Conservation (phyloP, 805 yeast genomes). For the Candida easanensis region DNA sequence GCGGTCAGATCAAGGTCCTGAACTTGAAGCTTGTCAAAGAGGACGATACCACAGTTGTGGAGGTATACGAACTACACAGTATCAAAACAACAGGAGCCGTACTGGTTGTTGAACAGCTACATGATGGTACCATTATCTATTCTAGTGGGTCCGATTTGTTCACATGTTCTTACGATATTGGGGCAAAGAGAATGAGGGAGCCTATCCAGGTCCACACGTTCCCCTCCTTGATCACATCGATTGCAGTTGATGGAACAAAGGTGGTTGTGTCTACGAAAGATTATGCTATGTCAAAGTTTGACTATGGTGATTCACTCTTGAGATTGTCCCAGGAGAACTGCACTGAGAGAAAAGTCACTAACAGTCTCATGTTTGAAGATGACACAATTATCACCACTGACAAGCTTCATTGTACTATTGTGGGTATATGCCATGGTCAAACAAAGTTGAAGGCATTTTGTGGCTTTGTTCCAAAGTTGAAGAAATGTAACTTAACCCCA, state of each 20-base stretch:
- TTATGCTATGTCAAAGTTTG: constrained; percentile 26
- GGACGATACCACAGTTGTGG: constrained; percentile 7
- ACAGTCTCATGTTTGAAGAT: constrained; percentile 12
- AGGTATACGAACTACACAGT: constrained; percentile 17
- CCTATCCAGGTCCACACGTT: constrained; percentile 11
- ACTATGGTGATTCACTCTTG: constrained; percentile 17
- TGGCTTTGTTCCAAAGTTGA: constrained; percentile 34
- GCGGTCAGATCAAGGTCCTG: constrained; percentile 24
- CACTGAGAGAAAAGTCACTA: constrained; percentile 21
- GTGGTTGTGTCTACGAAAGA: constrained; percentile 30
- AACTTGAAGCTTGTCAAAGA: constrained; percentile 13
- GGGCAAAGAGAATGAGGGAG: constrained; percentile 15
- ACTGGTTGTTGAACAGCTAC: constrained; percentile 18
- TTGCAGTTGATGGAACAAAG: constrained; percentile 21
- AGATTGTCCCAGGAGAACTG: constrained; percentile 18
- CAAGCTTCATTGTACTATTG: constrained; percentile 20
- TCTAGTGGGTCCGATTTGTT: constrained; percentile 18
- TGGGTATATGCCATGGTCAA: constrained; percentile 14
- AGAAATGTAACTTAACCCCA: constrained; percentile 29
- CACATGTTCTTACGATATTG: constrained; percentile 15
- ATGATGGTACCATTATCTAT: constrained; percentile 15
- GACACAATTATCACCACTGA: constrained; percentile 20
- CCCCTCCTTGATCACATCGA: constrained; percentile 17
- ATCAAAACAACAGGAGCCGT: constrained; percentile 25
- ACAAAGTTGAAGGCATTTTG: constrained; percentile 18